A percentile compares a stretch with the other conserved stretches of the same genome.
These are phyloP conservation scores for Fomitopsis betulina DNA, from an alignment of 1,284 basidiomycete species.

Conservation along the genomic window DNA sequence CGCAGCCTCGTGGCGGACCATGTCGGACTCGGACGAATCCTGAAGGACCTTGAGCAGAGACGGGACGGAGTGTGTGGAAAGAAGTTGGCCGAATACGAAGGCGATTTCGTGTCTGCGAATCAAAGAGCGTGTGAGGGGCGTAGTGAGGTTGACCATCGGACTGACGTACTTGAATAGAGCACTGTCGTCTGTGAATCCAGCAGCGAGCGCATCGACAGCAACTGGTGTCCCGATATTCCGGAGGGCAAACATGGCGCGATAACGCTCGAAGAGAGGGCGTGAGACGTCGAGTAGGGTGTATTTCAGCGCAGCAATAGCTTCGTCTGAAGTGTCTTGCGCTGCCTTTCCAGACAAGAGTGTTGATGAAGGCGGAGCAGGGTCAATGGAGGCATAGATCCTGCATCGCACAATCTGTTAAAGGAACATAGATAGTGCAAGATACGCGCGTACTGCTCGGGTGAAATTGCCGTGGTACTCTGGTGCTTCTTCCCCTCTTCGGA, in stretches of 20 bases:
- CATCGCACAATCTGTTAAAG: no score
- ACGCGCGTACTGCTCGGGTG: slow-evolving; percentile 28
- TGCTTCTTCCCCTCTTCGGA: slow-evolving; percentile 64
- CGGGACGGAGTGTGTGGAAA: slow-evolving; percentile 87
- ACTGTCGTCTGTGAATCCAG: slow-evolving; percentile 83
- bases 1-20: slow-evolving; percentile 99
- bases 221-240: slow-evolving; percentile 81
- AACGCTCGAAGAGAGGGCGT: slow-evolving; percentile 86
- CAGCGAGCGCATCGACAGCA: slow-evolving; percentile 89
- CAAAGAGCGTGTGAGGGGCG: neutral
- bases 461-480: slow-evolving; percentile 27
- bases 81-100: slow-evolving; percentile 96
- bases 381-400: slow-evolving; percentile 83
- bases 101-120: slow-evolving; percentile 86
- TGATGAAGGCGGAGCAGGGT: slow-evolving; percentile 87
- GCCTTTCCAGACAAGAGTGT: slow-evolving; percentile 49
- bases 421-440: neutral
- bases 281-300: slow-evolving; percentile 63
- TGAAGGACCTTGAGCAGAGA: slow-evolving; percentile 78
- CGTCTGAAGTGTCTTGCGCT: slow-evolving; percentile 41
- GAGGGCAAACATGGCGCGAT: slow-evolving; percentile 97
- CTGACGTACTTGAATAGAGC: slow-evolving; percentile 82
- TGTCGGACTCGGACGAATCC: slow-evolving; percentile 79
- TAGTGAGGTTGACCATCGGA: neutral
- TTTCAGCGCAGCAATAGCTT: slow-evolving; percentile 57